Conservation (phyloP, 768 basidiomycete species). For the Pleurotus cornucopiae region DNA sequence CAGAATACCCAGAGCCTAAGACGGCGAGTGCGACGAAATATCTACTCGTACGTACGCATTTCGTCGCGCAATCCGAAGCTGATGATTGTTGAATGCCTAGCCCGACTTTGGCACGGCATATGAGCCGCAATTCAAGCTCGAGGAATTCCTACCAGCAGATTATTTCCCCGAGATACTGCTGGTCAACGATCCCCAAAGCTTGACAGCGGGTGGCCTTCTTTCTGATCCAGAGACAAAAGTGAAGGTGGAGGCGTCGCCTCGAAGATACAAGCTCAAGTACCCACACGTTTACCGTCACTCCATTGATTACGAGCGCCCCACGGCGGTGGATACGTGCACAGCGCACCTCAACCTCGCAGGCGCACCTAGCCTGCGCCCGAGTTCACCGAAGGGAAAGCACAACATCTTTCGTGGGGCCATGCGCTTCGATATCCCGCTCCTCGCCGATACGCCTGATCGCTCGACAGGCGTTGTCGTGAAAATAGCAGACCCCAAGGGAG, state of each 20-base stretch:
- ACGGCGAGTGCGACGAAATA: neutral
- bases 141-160: slow-evolving; percentile 17
- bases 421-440: slow-evolving; percentile 29
- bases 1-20: neutral
- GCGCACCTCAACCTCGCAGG: slow-evolving; percentile 16
- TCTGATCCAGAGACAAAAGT: neutral
- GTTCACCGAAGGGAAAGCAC: slow-evolving; percentile 16
- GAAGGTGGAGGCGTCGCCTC: slow-evolving; percentile 1
- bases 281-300: slow-evolving; percentile 7
- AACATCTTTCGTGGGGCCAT: slow-evolving; percentile 35
- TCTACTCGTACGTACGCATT: neutral
- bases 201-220: slow-evolving; percentile 3
- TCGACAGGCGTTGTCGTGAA: slow-evolving; percentile 29
- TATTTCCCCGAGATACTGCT: slow-evolving; percentile 21
- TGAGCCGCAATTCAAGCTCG: slow-evolving; percentile 14
- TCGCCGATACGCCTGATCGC: slow-evolving; percentile 16
- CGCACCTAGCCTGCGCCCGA: slow-evolving; percentile 9
- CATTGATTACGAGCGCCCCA: neutral
- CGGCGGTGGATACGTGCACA: no score
- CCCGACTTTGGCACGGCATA: neutral
- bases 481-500: slow-evolving; percentile 22
- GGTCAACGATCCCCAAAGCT: slow-evolving; percentile 19
- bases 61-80: neutral
- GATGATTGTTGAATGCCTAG: neutral
- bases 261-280: slow-evolving; percentile 15